Conservation (phyloP, 1,284 basidiomycete genomes). For the Rhodotorula sp. region DNA sequence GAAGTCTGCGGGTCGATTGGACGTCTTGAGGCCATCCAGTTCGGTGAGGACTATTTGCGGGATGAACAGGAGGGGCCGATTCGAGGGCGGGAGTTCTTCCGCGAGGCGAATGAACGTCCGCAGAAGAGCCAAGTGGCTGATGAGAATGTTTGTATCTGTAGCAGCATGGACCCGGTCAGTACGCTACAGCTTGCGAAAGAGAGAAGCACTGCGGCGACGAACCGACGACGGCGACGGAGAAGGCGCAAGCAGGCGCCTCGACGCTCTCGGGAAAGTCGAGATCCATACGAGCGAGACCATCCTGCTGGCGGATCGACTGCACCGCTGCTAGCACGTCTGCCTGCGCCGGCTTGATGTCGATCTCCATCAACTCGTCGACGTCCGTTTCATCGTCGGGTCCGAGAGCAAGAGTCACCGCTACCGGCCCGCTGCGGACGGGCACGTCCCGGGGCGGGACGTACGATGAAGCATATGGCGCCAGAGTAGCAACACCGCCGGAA, state of each 20-base stretch:
- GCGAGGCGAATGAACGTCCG: constrained; percentile 12
- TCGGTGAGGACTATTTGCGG: constrained; percentile 37
- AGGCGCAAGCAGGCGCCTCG: background rate
- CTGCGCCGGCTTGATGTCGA: constrained; percentile 40
- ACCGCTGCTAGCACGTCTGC: constrained; percentile 68
- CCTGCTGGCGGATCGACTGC: constrained; percentile 1
- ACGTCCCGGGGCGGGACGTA: constrained; percentile 19
- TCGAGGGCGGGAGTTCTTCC: background rate
- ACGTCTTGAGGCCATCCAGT: constrained; percentile 37
- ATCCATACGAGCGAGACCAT: constrained; percentile 11
- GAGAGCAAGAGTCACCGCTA: constrained; percentile 15
- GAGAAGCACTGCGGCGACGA: background rate
- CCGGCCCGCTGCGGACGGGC: constrained; percentile 6
- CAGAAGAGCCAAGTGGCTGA: constrained; percentile 31
- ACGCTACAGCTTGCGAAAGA: too few species aligned
- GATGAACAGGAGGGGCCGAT: constrained; percentile 15
- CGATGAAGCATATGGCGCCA: constrained; percentile 30
- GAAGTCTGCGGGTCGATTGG: constrained; percentile 2
- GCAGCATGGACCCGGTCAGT: background rate
- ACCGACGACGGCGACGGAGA: constrained; percentile 24
- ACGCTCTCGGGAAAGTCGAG: constrained; percentile 25
- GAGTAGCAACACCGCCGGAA: background rate
- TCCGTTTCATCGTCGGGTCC: background rate
- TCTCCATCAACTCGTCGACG: constrained; percentile 18
- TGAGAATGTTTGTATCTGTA: constrained; percentile 38